Evolutionary conservation across 331 rosid genomes (phyloP).

Genomic region (Cydonia oblonga): DNA sequence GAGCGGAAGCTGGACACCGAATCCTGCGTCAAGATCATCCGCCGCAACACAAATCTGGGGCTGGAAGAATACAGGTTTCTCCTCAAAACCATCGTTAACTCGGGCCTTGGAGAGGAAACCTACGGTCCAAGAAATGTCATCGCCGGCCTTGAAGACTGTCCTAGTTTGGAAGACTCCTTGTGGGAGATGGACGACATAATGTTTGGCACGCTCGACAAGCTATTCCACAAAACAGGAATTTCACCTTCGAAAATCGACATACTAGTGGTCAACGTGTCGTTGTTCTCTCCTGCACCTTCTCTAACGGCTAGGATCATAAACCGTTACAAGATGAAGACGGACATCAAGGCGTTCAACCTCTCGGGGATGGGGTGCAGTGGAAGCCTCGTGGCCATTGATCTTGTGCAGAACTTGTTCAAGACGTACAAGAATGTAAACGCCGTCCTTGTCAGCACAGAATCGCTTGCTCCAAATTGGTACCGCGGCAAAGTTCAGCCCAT

Average conservation of each 20-base stretch:
- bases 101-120: constrained; percentile 76
- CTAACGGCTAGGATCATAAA: constrained; percentile 60
- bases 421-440: constrained; percentile 27
- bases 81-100: constrained; percentile 60
- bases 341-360: constrained; percentile 46
- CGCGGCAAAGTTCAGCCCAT: constrained; percentile 53
- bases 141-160: constrained; percentile 37
- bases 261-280: constrained; percentile 64
- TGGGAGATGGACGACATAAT: constrained; percentile 60
- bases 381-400: constrained; percentile 58
- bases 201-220: constrained; percentile 46
- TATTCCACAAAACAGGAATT: constrained; percentile 30
- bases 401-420: constrained; percentile 56
- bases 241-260: constrained; percentile 49
- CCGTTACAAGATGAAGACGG: constrained; percentile 63
- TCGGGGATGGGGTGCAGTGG: constrained; percentile 88
- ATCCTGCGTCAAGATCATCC: constrained; percentile 26
- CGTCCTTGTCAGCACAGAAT: constrained; percentile 63
- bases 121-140: constrained; percentile 55
- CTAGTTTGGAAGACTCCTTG: constrained; percentile 27
- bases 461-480: constrained; percentile 68
- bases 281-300: constrained; percentile 63
- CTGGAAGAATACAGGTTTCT: constrained; percentile 63
- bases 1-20: constrained; percentile 44
- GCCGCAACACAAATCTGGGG: constrained; percentile 47